A percentile compares a stretch with the other conserved stretches of the same genome.
Conservation (phyloP, 768 basidiomycete species). For the Plicaturopsis crispa region DNA sequence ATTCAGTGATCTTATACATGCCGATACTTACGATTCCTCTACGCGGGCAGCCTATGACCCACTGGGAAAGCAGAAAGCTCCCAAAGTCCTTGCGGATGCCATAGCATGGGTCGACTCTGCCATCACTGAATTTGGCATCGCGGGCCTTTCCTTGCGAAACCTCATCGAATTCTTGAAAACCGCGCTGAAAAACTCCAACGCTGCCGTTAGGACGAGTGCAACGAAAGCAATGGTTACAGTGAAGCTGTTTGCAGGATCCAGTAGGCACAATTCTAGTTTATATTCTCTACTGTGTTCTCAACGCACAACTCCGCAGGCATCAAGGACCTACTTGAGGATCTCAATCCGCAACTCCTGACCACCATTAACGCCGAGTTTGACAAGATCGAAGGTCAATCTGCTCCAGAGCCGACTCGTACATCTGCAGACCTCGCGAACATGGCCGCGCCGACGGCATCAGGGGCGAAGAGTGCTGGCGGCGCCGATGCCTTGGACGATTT, state of each 20-base stretch:
- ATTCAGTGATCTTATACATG: not conserved
- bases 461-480: conserved; percentile 23
- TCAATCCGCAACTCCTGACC: conserved; percentile 86
- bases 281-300: not conserved
- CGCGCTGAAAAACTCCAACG: conserved; percentile 89
- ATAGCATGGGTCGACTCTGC: conserved; percentile 83
- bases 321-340: conserved; percentile 86
- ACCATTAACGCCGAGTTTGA: conserved; percentile 92
- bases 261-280: conserved; percentile 31
- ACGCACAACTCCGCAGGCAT: conserved; percentile 47
- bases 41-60: conserved; percentile 75
- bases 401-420: conserved; percentile 72
- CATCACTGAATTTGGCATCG: conserved; percentile 85
- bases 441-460: conserved; percentile 31
- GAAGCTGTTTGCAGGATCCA: conserved; percentile 84
- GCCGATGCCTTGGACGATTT: conserved; percentile 85
- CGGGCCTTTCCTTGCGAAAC: conserved; percentile 72
- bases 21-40: not conserved
- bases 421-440: conserved; percentile 67
- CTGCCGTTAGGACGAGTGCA: conserved; percentile 85
- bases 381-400: conserved; percentile 70
- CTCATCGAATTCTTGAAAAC: conserved; percentile 89
- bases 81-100: conserved; percentile 92
- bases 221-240: conserved; percentile 90
- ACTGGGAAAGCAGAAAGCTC: conserved; percentile 91